Evolutionary conservation across 1,139 yeast genomes (phyloP), one percentile per base, ranked within the genome.

Genomic region (Yamadazyma pseudoaaseri): DNA sequence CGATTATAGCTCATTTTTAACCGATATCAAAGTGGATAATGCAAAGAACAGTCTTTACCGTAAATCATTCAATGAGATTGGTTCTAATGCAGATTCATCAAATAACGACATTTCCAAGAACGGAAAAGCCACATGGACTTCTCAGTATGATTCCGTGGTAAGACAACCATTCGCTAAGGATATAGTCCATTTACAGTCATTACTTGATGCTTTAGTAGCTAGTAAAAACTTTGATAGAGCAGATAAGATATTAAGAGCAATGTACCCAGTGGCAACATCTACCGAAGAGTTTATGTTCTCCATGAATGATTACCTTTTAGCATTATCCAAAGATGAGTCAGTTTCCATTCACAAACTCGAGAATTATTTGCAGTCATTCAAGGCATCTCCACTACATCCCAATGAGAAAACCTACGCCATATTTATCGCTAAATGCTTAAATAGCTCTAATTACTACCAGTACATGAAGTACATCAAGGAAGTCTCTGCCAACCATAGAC

Each of bases 121-220:
- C 27, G 16, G 17, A 13, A 15, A 7, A 26, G 45, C 49, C 11
- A 46, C 66, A 8, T 66, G 73, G 71, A 52, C 67, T 9, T 65
- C 72, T 5, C 60, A 56, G 25, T 65, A 65, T 43, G 74, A 69
- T 36, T 61, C 72, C 2, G 74, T 66, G 3, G 51, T 65, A 20
- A 51, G 72, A 27, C 64, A 73, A 25, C 70, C 75, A 0, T 71
- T 69, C 46, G 73, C 79, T 3, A 73, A 73, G 47, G 84, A 80
- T 40, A 74, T 79, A 21, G 65, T 73, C 34, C 86, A 84, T 49
- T 64, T 85, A 12, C 86, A 87, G 77, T 76, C 92, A 1, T 60
- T 89, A 22, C 65, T 87, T 26, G 96, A 87, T 49, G 95, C 95
- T 0, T 82, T 94, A 45, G 55, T 90, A 25, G 74, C 79, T 29